These are phyloP conservation scores for Colletotrichum incanum DNA, from an alignment of 2,329 filamentous ascomycete genomes.

Conservation along the genomic window DNA sequence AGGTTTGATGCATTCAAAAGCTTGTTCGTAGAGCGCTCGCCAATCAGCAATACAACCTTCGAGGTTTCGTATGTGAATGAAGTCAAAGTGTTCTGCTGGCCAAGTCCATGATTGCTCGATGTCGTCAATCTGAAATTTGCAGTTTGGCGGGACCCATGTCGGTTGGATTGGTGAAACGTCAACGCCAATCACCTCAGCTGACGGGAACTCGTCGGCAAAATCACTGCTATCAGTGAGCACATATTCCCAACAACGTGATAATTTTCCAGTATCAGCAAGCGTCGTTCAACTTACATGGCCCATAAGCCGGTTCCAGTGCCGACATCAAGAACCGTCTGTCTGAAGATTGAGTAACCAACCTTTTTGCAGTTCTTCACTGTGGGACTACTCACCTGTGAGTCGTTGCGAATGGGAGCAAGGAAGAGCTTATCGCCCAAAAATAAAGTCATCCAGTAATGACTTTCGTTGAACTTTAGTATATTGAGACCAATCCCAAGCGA, in stretches of 20 bases:
- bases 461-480: slow-evolving; percentile 2
- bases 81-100: slow-evolving; percentile 67
- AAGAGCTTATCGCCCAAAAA: slow-evolving; percentile 45
- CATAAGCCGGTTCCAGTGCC: slow-evolving; percentile 62
- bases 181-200: slow-evolving; percentile 62
- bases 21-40: slow-evolving; percentile 49
- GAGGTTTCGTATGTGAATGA: slow-evolving; percentile 71
- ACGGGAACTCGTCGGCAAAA: slow-evolving; percentile 59
- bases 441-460: slow-evolving; percentile 48
- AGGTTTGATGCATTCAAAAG: slow-evolving; percentile 63
- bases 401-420: slow-evolving; percentile 32
- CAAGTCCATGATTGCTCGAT: slow-evolving; percentile 66
- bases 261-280: background rate
- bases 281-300: slow-evolving; percentile 53
- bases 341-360: slow-evolving; percentile 45
- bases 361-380: background rate
- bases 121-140: slow-evolving; percentile 77
- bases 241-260: background rate
- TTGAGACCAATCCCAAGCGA: background rate
- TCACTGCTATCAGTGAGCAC: slow-evolving; percentile 57
- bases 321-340: slow-evolving; percentile 58
- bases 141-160: slow-evolving; percentile 71
- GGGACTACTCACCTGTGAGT: slow-evolving; percentile 24
- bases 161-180: slow-evolving; percentile 73
- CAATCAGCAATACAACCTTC: slow-evolving; percentile 69